Evolutionary conservation across 768 basidiomycete species (phyloP).

Genomic region (Boletus speciosus): DNA sequence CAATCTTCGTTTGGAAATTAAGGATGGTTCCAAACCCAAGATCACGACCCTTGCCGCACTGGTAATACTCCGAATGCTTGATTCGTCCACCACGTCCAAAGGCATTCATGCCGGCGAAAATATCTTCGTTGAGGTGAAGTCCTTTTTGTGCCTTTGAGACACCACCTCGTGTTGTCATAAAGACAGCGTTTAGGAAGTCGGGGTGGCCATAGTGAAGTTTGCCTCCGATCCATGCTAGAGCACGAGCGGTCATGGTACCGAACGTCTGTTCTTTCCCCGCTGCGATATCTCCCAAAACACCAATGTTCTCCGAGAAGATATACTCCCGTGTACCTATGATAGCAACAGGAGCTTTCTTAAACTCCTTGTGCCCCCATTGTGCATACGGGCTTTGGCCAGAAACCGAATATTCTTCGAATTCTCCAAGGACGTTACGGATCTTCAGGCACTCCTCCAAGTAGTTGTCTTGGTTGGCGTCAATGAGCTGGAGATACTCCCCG

Average conservation of each 20-base stretch:
- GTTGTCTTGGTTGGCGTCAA: constrained; percentile 99
- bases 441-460: constrained; percentile 99
- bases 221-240: constrained; percentile 95
- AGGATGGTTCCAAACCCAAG: constrained; percentile 98
- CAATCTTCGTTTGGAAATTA: constrained; percentile 99
- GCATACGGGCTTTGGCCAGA: constrained; percentile 95
- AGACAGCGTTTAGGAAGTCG: constrained; percentile 96
- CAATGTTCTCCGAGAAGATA: constrained; percentile 99
- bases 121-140: constrained; percentile 97
- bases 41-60: constrained; percentile 99
- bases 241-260: constrained; percentile 95
- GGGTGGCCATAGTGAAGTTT: constrained; percentile 99
- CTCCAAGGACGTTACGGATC: constrained; percentile 95
- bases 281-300: constrained; percentile 97
- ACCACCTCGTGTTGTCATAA: constrained; percentile 98
- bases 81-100: constrained; percentile 97
- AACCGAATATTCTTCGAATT: constrained; percentile 92
- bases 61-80: constrained; percentile 99
- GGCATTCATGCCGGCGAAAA: constrained; percentile 99
- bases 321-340: constrained; percentile 99
- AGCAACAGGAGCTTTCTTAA: constrained; percentile 85
- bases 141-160: constrained; percentile 99
- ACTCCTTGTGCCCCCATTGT: constrained; percentile 93
- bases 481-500: constrained; percentile 97
- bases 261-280: constrained; percentile 99